phyloP scores from a whole-genome alignment of 2,329 filamentous ascomycete genomes.

The Aspergillus fischeri region DNA sequence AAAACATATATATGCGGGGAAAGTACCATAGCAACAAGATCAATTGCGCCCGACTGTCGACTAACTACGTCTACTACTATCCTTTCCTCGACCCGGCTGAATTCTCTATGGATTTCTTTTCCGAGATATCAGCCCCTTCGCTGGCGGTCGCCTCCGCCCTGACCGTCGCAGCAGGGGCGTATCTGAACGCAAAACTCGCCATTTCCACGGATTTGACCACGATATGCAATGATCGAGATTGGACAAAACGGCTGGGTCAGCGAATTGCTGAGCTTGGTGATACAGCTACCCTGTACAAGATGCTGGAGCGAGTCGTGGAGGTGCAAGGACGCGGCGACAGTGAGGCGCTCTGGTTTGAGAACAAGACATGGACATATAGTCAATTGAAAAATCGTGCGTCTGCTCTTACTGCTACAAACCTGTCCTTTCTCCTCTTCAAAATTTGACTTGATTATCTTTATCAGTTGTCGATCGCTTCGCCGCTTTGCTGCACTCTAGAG shows the following conservation, averaged over 20 bases:
- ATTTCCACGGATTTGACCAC: slow-evolving; percentile 38
- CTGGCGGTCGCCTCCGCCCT: slow-evolving; percentile 34
- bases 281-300: slow-evolving; percentile 38
- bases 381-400: slow-evolving; percentile 41
- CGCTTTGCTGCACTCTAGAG: slow-evolving; percentile 36
- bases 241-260: slow-evolving; percentile 30
- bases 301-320: slow-evolving; percentile 41
- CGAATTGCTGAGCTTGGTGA: slow-evolving; percentile 38
- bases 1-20: background rate
- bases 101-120: slow-evolving; percentile 25
- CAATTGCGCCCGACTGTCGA: background rate
- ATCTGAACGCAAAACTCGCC: slow-evolving; percentile 42
- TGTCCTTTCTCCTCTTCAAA: slow-evolving; percentile 6
- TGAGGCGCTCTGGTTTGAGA: slow-evolving; percentile 48
- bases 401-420: background rate
- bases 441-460: background rate
- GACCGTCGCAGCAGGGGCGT: slow-evolving; percentile 34
- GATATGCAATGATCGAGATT: slow-evolving; percentile 32
- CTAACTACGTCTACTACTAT: background rate
- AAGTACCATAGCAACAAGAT: background rate
- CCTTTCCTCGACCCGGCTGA: background rate
- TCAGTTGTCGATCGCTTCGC: slow-evolving; percentile 44
- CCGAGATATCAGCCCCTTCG: slow-evolving; percentile 24
- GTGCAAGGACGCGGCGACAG: slow-evolving; percentile 34
- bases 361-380: slow-evolving; percentile 45